phyloP scores from a whole-genome alignment of 768 basidiomycete species.

The Suillus weaverae region DNA sequence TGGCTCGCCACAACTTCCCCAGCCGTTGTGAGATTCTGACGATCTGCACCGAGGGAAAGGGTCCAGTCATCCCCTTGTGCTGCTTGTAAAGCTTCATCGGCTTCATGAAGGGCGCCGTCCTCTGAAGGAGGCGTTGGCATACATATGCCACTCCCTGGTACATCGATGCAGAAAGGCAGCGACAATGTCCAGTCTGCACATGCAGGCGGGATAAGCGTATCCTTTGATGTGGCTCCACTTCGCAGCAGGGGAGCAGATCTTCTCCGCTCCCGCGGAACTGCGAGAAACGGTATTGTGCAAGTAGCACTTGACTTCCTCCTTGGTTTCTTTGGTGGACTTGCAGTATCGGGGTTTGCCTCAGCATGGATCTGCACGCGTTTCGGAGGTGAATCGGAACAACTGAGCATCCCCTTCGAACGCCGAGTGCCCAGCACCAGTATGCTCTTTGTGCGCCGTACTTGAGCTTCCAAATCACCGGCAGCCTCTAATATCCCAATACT shows the following conservation, averaged over 20 bases:
- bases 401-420: slow-evolving; percentile 23
- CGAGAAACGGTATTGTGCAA: slow-evolving; percentile 10
- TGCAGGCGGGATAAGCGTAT: not conserved
- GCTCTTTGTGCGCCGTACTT: slow-evolving; percentile 26
- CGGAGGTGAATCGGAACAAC: slow-evolving; percentile 8
- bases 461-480: slow-evolving; percentile 15
- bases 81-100: slow-evolving; percentile 10
- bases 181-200: slow-evolving; percentile 31
- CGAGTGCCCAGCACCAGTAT: slow-evolving; percentile 29
- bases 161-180: slow-evolving; percentile 30
- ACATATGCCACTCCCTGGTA: slow-evolving; percentile 20
- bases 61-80: slow-evolving; percentile 29
- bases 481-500: slow-evolving; percentile 34
- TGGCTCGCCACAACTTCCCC: not conserved
- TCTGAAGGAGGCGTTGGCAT: slow-evolving; percentile 3
- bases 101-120: slow-evolving; percentile 7
- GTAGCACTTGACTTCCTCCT: slow-evolving; percentile 30
- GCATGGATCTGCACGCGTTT: slow-evolving; percentile 32
- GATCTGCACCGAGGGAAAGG: slow-evolving; percentile 28
- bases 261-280: slow-evolving; percentile 29
- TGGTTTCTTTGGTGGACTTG: slow-evolving; percentile 9
- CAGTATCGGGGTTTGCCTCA: slow-evolving; percentile 18
- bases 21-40: slow-evolving; percentile 18
- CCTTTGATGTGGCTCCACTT: not conserved
- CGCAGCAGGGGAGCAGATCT: slow-evolving; percentile 31